Evolutionary conservation across 768 basidiomycete species (phyloP), one percentile per base, ranked within the genome.

Genomic region (Thelephora ganbajun): DNA sequence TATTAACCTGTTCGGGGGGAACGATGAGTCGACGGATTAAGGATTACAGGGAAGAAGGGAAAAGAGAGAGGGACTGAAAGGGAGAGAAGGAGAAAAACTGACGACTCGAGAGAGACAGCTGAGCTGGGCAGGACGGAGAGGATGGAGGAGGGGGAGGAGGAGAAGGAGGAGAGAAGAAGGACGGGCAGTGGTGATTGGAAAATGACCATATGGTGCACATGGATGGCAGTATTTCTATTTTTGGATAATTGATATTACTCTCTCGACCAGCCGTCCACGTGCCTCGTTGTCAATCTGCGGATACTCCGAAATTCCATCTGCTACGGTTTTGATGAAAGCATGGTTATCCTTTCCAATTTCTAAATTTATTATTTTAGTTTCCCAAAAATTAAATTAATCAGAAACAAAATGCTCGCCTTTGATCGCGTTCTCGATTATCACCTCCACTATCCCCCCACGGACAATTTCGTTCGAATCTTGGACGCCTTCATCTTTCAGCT

Each of bases 381-480:
- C 26, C 26, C 26, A 30, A 30, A 30, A 30, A 30, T 9, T 4
- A 30, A 30, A 30, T 4, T 30, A 30, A 30, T 30, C 5, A 9
- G 5, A 47, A 36, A 56, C 39, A 49, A 34, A 26, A 54, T 46
- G 62, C 61, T 50, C 59, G 81, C 90, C 84, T 76, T 82, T 70
- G 11, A 70, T 74, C 26, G 90, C 90, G 53, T 73, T 82, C 16
- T 69, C 66, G 44, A 91, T 76, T n/a, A 86, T 86, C 39, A 79
- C 72, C 58, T 75, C 79, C 35, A 87, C 83, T 55, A 90, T 87
- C 3, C 74, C 85, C 20, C 89, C 89, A 45, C 79, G 68, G 71
- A 90, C 72, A 58, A 91, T 78, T 37, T 74, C 73, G 56, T 67
- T 68, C 45, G 83, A 70, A 30, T 68, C 67, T 43, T 73, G 73